phyloP scores from a whole-genome alignment of 148 eudicot genomes.

The Linanthus parryae region DNA sequence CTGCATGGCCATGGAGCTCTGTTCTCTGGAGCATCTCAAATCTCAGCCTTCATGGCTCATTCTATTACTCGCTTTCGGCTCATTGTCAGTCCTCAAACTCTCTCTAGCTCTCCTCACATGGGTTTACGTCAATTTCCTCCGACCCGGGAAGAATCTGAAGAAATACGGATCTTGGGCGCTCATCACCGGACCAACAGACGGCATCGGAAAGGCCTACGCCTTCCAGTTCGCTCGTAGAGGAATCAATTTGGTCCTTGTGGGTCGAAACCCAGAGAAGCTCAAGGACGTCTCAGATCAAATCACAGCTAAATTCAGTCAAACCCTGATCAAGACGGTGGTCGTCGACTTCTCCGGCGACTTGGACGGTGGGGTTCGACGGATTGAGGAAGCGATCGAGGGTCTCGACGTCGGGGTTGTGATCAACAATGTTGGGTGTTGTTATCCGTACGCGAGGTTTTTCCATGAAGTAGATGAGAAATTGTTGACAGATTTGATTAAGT shows the following conservation, averaged over 20 bases:
- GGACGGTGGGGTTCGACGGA: constrained; percentile 30
- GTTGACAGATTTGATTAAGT: constrained; percentile 35
- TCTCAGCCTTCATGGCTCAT: constrained; percentile 58
- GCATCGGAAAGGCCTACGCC: constrained; percentile 84
- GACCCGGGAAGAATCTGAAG: constrained; percentile 73
- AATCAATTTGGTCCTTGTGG: constrained; percentile 59
- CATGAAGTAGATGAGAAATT: no score
- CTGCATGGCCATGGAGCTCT: constrained; percentile 38
- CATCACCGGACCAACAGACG: constrained; percentile 90
- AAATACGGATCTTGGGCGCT: constrained; percentile 93
- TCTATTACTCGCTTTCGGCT: constrained; percentile 35
- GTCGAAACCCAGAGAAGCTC: constrained; percentile 63
- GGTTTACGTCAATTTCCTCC: constrained; percentile 62
- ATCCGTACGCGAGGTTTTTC: constrained; percentile 43
- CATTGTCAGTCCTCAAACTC: constrained; percentile 25
- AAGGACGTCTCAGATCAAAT: constrained; percentile 53
- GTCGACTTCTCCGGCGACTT: no score
- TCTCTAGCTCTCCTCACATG: constrained; percentile 45
- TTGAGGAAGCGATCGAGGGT: constrained; percentile 37
- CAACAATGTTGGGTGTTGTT: no score
- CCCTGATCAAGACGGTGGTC: constrained; percentile 43
- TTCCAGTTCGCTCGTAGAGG: constrained; percentile 72
- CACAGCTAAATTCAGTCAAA: constrained; percentile 28
- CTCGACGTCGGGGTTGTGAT: constrained; percentile 63
- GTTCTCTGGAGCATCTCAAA: constrained; percentile 32